phyloP scores from a whole-genome alignment of 441 rosid species.

The Aleurites moluccanus region DNA sequence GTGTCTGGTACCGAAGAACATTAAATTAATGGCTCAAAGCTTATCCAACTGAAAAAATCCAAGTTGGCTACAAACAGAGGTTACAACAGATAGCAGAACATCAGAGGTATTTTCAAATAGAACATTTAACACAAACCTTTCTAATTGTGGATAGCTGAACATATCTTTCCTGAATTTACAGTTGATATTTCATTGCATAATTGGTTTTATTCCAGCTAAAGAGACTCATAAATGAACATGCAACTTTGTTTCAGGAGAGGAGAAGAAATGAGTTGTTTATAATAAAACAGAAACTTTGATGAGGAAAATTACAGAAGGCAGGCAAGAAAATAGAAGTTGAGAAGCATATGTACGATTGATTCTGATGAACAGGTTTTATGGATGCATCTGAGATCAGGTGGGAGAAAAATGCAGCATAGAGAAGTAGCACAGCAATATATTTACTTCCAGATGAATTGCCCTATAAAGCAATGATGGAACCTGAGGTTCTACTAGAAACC shows the following conservation, averaged over 20 bases:
- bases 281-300: not conserved
- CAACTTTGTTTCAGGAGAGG: conserved; percentile 3
- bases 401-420: not conserved
- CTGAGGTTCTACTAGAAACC: not conserved
- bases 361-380: not conserved
- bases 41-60: not conserved
- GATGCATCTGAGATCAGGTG: not conserved
- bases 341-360: not conserved
- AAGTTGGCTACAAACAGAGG: not conserved
- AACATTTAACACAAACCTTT: not conserved
- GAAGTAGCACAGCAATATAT: not conserved
- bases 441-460: too few relatives aligned
- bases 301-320: not conserved
- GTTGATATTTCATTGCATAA: conserved; percentile 1
- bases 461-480: not conserved
- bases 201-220: conserved; percentile 1
- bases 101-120: not conserved
- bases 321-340: not conserved
- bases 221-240: conserved; percentile 2
- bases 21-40: not conserved
- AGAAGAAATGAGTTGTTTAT: not conserved
- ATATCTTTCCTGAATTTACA: not conserved
- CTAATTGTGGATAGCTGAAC: not conserved
- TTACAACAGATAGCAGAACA: not conserved
- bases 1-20: not conserved